phyloP scores from a whole-genome alignment of 2,329 filamentous ascomycete genomes.

The Coleophoma eucalyptorum region DNA sequence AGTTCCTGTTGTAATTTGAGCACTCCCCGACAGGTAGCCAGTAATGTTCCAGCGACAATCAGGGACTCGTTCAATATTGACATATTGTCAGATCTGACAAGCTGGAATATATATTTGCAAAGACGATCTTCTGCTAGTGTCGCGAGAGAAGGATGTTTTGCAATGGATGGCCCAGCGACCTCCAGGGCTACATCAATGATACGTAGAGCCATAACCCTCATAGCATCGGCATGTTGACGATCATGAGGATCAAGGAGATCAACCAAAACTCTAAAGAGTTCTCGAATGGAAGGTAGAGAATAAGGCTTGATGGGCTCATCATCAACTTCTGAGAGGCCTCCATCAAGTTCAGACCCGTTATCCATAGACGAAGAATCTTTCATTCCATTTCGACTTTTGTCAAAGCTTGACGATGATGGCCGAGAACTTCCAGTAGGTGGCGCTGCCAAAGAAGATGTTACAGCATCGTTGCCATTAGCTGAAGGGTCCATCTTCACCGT shows the following conservation, averaged over 20 bases:
- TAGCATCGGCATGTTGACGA: constrained; percentile 85
- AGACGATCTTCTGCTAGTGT: constrained; percentile 87
- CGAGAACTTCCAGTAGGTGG: constrained; percentile 27
- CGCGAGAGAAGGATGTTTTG: constrained; percentile 84
- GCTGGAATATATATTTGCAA: constrained; percentile 91
- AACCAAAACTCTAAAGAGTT: constrained; percentile 89
- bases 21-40: constrained; percentile 86
- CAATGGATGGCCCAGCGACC: constrained; percentile 92
- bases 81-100: constrained; percentile 95
- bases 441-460: constrained; percentile 47
- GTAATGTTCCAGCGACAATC: constrained; percentile 83
- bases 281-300: constrained; percentile 87
- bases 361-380: constrained; percentile 15
- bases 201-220: constrained; percentile 94
- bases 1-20: constrained; percentile 96
- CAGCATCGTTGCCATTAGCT: constrained; percentile 59
- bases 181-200: constrained; percentile 97
- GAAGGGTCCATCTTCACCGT: constrained; percentile 81
- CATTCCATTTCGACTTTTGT: constrained; percentile 25
- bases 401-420: constrained; percentile 38
- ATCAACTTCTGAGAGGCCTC: constrained; percentile 25
- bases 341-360: constrained; percentile 18
- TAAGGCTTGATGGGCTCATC: constrained; percentile 73
- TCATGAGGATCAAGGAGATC: constrained; percentile 93
- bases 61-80: constrained; percentile 89